phyloP scores from a whole-genome alignment of 1,284 basidiomycete species.

The Gymnopus androsaceus region DNA sequence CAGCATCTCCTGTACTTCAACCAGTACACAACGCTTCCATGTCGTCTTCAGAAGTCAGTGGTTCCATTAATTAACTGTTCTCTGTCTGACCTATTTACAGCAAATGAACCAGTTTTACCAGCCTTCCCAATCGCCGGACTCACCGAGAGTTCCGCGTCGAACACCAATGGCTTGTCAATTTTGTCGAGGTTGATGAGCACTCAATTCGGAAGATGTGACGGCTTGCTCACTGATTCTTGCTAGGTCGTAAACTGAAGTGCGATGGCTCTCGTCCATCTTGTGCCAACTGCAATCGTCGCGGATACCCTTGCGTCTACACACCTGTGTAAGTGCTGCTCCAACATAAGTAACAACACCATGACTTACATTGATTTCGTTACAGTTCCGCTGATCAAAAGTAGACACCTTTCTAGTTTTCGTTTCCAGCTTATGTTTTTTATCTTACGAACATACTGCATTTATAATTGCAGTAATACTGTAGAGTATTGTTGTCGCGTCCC shows the following conservation, averaged over 20 bases:
- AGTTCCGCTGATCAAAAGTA: constrained; percentile 19
- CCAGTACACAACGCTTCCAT: neutral
- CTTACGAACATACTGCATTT: too few species aligned
- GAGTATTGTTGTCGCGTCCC: neutral
- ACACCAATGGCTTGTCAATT: constrained; percentile 62
- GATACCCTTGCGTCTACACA: constrained; percentile 49
- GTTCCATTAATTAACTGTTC: too few species aligned
- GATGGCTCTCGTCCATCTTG: constrained; percentile 56
- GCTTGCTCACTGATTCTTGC: constrained; percentile 1
- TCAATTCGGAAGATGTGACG: neutral
- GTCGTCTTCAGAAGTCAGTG: constrained; percentile 7
- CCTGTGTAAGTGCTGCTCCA: constrained; percentile 50
- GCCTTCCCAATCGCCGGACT: constrained; percentile 19
- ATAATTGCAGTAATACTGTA: neutral
- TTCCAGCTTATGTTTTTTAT: too few species aligned
- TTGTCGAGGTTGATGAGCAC: constrained; percentile 47
- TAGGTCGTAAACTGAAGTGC: constrained; percentile 63
- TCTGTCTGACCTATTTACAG: neutral
- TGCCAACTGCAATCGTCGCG: constrained; percentile 52
- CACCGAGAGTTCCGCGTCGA: constrained; percentile 47
- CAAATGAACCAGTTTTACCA: constrained; percentile 1
- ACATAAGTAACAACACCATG: constrained; percentile 14
- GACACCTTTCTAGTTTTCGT: neutral
- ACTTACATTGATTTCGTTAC: neutral
- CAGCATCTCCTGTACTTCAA: too few species aligned